Evolutionary conservation across 148 eudicot genomes (phyloP).

Genomic region (Pouteria glomerata): DNA sequence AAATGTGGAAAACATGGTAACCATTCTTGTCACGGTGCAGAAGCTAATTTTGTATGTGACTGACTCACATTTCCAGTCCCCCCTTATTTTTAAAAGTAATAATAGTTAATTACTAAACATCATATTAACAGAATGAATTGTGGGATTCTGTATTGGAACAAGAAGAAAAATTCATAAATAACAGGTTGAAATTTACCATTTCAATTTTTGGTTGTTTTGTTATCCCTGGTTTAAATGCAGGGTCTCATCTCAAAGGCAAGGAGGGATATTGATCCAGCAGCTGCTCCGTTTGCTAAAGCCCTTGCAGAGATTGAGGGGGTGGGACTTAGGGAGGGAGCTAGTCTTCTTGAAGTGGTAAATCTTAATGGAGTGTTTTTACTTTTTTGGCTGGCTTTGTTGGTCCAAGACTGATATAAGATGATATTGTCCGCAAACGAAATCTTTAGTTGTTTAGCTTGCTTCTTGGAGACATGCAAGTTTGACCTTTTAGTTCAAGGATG

Average conservation of each 20-base stretch:
- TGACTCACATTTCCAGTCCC: not conserved
- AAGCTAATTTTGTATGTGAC: not conserved
- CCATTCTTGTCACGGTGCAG: not conserved
- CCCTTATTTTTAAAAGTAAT: not conserved
- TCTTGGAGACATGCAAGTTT: not conserved
- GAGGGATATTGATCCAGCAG: slow-evolving; percentile 69
- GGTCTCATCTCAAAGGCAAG: slow-evolving; percentile 86
- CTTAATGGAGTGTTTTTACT: not conserved
- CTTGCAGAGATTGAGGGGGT: slow-evolving; percentile 47
- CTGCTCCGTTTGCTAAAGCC: slow-evolving; percentile 74
- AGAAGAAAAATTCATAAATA: not conserved
- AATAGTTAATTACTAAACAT: not conserved
- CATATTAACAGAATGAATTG: not conserved
- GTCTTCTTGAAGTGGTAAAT: slow-evolving; percentile 86
- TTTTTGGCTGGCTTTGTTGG: not conserved
- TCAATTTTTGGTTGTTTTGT: too few species aligned
- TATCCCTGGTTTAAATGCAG: slow-evolving; percentile 32
- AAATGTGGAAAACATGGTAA: not conserved
- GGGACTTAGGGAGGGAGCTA: slow-evolving; percentile 82
- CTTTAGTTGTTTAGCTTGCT: not conserved
- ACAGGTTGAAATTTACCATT: not conserved
- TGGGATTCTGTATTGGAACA: too few species aligned
- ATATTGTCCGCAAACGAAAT: slow-evolving; percentile 2
- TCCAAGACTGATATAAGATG: not conserved
- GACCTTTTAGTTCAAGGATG: not conserved